Percentiles rank a stretch among this genome's conserved stretches.
These are phyloP conservation scores for Mycena epipterygia DNA, from an alignment of 768 basidiomycete species.

Conservation along the genomic window DNA sequence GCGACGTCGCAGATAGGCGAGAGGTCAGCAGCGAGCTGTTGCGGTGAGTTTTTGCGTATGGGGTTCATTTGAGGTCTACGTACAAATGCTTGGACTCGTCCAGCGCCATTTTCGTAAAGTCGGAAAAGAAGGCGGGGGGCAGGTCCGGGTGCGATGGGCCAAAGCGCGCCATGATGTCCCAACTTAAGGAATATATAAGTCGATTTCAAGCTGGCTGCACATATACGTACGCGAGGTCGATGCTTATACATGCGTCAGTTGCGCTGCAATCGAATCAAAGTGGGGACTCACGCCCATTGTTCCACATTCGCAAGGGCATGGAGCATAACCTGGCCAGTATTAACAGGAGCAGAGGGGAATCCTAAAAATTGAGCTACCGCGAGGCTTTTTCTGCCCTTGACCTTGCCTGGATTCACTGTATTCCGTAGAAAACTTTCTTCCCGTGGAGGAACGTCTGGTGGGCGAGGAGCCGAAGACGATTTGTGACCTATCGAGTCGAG, in stretches of 20 bases:
- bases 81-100: constrained; percentile 91
- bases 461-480: constrained; percentile 59
- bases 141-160: constrained; percentile 70
- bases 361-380: constrained; percentile 46
- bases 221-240: constrained; percentile 76
- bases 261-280: not conserved
- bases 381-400: constrained; percentile 72
- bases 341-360: not conserved
- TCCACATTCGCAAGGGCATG: constrained; percentile 90
- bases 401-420: constrained; percentile 71
- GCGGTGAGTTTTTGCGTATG: not conserved
- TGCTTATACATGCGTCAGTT: constrained; percentile 51
- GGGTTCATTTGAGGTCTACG: constrained; percentile 12
- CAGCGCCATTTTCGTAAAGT: constrained; percentile 87
- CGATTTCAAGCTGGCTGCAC: not conserved
- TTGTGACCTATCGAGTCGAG: constrained; percentile 76
- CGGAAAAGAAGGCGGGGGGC: constrained; percentile 82
- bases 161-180: constrained; percentile 89
- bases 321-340: constrained; percentile 62
- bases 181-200: constrained; percentile 53
- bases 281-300: constrained; percentile 81
- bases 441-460: constrained; percentile 75
- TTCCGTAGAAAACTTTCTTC: constrained; percentile 64
- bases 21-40: constrained; percentile 69
- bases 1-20: constrained; percentile 71